Evolutionary conservation across 176 grass and related monocot genomes (phyloP).

Genomic region (Musa troglodytarum): DNA sequence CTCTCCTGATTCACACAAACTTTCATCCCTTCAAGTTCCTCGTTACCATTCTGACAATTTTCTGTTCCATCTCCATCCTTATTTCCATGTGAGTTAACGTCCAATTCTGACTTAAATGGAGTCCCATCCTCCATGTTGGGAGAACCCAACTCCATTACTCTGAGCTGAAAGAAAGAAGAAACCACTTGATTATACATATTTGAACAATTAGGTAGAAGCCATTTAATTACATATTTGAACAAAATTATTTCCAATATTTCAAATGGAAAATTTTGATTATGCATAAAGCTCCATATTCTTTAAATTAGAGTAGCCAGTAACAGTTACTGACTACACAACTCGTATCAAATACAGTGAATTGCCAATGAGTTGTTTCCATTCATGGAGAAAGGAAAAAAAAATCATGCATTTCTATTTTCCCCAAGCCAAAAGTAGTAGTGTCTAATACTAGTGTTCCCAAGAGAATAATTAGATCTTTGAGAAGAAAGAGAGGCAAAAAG

Average conservation of each 20-base stretch:
- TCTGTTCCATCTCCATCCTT: conserved; percentile 37
- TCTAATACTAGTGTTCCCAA: background rate
- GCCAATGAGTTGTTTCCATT: background rate
- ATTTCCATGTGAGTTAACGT: conserved; percentile 39
- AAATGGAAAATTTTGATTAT: background rate
- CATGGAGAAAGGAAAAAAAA: background rate
- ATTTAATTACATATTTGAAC: background rate
- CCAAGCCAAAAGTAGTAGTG: no score
- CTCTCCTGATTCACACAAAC: conserved; percentile 25
- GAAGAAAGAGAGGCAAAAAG: background rate
- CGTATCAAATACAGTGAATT: background rate
- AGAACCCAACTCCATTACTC: conserved; percentile 5
- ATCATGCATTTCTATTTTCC: no score
- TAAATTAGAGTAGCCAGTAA: background rate
- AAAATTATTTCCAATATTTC: background rate
- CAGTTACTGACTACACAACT: background rate
- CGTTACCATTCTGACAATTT: conserved; percentile 30
- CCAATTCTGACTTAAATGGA: conserved; percentile 30
- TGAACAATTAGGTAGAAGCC: background rate
- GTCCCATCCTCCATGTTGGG: conserved; percentile 34
- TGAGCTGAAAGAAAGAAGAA: background rate
- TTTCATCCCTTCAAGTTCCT: conserved; percentile 35
- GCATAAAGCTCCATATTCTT: background rate
- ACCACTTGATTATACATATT: no score
- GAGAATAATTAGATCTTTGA: background rate